Percentiles rank a stretch among this genome's conserved stretches.
These are phyloP conservation scores for Neurospora intermedia DNA, from an alignment of 495 filamentous ascomycete species.

Conservation along the genomic window DNA sequence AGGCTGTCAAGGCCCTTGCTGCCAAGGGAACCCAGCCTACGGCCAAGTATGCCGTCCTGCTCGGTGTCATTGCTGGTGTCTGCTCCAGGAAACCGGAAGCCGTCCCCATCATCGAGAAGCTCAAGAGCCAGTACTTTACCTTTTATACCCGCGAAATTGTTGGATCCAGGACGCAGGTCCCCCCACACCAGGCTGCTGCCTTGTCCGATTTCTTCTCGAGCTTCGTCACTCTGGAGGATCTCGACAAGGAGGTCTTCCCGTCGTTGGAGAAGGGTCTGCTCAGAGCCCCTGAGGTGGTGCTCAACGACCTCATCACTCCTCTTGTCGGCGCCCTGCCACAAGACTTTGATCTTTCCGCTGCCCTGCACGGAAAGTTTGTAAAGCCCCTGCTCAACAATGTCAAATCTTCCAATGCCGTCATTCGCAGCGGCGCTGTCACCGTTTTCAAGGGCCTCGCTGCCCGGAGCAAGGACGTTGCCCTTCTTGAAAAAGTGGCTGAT, in stretches of 20 bases:
- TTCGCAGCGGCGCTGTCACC: constrained; percentile 62
- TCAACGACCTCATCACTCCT: constrained; percentile 62
- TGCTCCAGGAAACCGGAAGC: constrained; percentile 54
- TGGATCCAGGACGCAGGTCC: constrained; percentile 61
- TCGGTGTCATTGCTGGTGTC: constrained; percentile 81
- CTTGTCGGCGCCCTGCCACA: constrained; percentile 58
- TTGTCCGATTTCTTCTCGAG: constrained; percentile 72
- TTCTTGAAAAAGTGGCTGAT: constrained; percentile 53
- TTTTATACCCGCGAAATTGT: constrained; percentile 83
- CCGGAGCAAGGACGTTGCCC: constrained; percentile 43
- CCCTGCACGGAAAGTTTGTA: constrained; percentile 56
- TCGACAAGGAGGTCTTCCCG: constrained; percentile 65
- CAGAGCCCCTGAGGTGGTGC: constrained; percentile 78
- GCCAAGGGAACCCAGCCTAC: constrained; percentile 49
- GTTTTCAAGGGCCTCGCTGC: constrained; percentile 57
- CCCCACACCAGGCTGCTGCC: constrained; percentile 58
- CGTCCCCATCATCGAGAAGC: constrained; percentile 46
- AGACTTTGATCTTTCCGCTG: constrained; percentile 63
- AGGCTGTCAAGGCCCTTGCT: constrained; percentile 54
- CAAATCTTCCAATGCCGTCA: constrained; percentile 73
- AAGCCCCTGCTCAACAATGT: constrained; percentile 79
- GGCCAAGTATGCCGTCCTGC: constrained; percentile 59
- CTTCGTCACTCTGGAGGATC: constrained; percentile 65
- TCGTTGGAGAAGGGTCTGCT: constrained; percentile 80
- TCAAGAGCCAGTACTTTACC: constrained; percentile 59